These are phyloP conservation scores for Penicillium turbatum DNA, from an alignment of 495 filamentous ascomycete species.

Conservation along the genomic window DNA sequence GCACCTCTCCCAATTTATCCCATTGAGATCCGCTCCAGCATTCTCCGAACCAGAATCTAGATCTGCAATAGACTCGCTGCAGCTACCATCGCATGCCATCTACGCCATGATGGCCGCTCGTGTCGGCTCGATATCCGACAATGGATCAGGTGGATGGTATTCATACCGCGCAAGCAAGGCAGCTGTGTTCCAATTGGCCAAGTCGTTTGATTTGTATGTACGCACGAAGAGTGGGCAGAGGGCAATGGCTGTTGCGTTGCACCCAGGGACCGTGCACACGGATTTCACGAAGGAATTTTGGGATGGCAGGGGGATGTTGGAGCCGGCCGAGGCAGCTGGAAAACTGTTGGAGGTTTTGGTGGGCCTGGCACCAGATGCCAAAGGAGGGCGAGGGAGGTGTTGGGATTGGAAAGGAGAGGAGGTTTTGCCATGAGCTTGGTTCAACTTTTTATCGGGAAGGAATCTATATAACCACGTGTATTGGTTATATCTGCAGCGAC, in stretches of 20 bases:
- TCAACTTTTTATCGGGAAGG: background rate
- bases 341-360: conserved; percentile 53
- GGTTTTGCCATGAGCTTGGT: conserved; percentile 50
- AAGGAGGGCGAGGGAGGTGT: conserved; percentile 58
- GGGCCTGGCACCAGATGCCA: conserved; percentile 26
- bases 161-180: conserved; percentile 72
- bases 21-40: conserved; percentile 40
- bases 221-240: conserved; percentile 48
- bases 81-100: conserved; percentile 47
- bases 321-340: conserved; percentile 56
- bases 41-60: conserved; percentile 8
- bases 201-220: conserved; percentile 70
- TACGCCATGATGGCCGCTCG: conserved; percentile 71
- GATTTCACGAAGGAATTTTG: conserved; percentile 70
- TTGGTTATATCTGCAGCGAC: too few relatives aligned
- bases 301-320: conserved; percentile 56
- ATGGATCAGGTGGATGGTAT: conserved; percentile 68
- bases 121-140: conserved; percentile 70
- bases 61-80: conserved; percentile 2
- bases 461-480: too few relatives aligned
- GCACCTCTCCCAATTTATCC: conserved; percentile 64
- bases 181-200: conserved; percentile 63
- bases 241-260: conserved; percentile 64
- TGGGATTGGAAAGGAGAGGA: conserved; percentile 79
- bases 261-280: conserved; percentile 80